These are phyloP conservation scores for Candida namnaoensis DNA, from an alignment of 805 yeast genomes.

Conservation along the genomic window DNA sequence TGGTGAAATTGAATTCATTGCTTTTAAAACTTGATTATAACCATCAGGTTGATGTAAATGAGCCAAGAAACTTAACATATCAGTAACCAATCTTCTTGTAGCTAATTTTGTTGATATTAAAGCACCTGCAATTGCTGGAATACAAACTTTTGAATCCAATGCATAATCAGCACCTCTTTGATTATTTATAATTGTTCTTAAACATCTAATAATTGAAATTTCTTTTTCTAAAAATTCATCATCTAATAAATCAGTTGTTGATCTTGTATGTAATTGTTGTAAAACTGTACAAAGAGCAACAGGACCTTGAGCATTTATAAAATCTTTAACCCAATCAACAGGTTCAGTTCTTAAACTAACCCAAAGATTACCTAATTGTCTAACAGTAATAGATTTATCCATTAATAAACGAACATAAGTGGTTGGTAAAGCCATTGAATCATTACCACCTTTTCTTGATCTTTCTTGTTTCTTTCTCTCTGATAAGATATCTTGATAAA, in stretches of 20 bases:
- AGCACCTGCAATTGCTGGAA: constrained; percentile 62
- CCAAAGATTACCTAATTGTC: constrained; percentile 76
- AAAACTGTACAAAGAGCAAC: constrained; percentile 64
- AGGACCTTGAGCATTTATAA: constrained; percentile 77
- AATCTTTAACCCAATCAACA: constrained; percentile 69
- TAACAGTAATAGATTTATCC: constrained; percentile 56
- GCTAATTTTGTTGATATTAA: constrained; percentile 65
- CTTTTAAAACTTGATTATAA: constrained; percentile 45
- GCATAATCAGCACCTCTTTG: constrained; percentile 55
- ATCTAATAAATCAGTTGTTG: constrained; percentile 18
- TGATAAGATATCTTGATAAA: constrained; percentile 76
- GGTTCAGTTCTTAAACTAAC: constrained; percentile 91
- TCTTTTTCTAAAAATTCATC: constrained; percentile 58
- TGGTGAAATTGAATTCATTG: constrained; percentile 17
- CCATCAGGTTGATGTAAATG: constrained; percentile 36
- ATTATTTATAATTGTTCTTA: constrained; percentile 64
- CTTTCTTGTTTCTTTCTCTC: constrained; percentile 53
- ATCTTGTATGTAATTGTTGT: constrained; percentile 33
- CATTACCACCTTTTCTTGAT: constrained; percentile 19
- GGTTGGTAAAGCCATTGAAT: constrained; percentile 40
- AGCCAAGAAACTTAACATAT: constrained; percentile 52
- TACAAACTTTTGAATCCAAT: constrained; percentile 31
- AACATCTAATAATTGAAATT: constrained; percentile 64
- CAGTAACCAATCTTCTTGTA: constrained; percentile 76
- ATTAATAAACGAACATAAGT: constrained; percentile 69